A percentile compares a stretch with the other conserved stretches of the same genome.
Conservation (phyloP, 108 stramenopile genomes). For the Skeletonema potamos region DNA sequence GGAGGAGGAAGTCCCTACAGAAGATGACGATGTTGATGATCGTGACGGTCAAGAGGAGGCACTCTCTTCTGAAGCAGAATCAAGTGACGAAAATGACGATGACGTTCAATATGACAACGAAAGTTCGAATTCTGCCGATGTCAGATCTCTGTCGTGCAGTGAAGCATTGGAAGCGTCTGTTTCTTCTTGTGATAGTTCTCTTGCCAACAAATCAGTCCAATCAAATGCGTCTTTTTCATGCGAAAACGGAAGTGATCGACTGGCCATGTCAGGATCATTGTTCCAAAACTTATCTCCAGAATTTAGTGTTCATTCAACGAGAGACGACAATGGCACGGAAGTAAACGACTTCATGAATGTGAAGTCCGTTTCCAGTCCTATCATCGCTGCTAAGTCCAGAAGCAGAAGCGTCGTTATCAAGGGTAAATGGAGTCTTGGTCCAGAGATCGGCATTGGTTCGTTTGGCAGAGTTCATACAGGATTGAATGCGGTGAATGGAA, state of each 20-base stretch:
- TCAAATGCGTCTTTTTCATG: background rate
- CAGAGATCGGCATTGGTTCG: constrained; percentile 90
- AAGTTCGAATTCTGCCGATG: background rate
- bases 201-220: background rate
- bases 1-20: background rate
- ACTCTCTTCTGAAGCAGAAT: background rate
- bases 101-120: background rate
- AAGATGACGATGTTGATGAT: background rate
- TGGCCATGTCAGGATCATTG: constrained; percentile 13
- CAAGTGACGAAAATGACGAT: background rate
- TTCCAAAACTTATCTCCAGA: constrained; percentile 42
- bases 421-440: constrained; percentile 89
- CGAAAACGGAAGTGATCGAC: background rate
- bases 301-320: constrained; percentile 20
- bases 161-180: background rate
- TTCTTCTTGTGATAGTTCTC: background rate
- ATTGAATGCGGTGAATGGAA: constrained; percentile 90
- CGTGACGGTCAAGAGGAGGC: background rate
- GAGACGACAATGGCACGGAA: background rate
- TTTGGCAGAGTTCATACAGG: constrained; percentile 95
- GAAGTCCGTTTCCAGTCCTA: constrained; percentile 17
- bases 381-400: background rate
- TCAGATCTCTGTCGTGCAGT: background rate
- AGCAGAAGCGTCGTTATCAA: constrained; percentile 44
- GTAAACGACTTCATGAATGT: background rate